Evolutionary conservation across 2,329 filamentous ascomycete genomes (phyloP).

Genomic region (Penicillium psychrosexuale): DNA sequence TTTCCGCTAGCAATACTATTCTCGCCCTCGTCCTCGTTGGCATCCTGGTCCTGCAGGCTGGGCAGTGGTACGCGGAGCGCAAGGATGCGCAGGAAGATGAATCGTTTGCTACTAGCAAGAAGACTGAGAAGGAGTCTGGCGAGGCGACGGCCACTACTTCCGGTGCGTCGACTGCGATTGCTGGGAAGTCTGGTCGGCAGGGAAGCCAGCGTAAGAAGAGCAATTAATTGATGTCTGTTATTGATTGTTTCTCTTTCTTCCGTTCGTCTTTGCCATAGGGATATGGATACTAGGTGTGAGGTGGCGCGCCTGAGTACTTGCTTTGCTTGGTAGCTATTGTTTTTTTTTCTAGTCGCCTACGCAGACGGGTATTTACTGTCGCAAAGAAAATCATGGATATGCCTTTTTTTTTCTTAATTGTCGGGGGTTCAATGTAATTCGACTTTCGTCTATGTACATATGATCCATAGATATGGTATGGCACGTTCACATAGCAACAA

Average conservation of each 20-base stretch:
- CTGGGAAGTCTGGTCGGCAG: slow-evolving; percentile 15
- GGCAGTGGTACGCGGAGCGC: slow-evolving; percentile 97
- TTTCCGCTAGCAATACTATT: slow-evolving; percentile 94
- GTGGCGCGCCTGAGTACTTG: not conserved
- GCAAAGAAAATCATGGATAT: slow-evolving; percentile 1
- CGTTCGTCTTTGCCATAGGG: not conserved
- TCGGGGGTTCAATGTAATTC: not conserved
- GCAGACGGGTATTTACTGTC: not conserved
- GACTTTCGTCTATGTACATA: slow-evolving; percentile 19
- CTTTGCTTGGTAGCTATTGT: not conserved
- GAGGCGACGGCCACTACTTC: slow-evolving; percentile 3
- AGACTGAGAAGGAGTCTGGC: slow-evolving; percentile 36
- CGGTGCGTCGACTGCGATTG: slow-evolving; percentile 8
- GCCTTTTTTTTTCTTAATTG: not conserved
- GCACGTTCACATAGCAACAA: slow-evolving; percentile 6
- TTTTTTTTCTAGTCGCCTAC: not conserved
- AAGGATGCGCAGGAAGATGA: slow-evolving; percentile 80
- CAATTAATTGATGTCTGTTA: slow-evolving; percentile 9
- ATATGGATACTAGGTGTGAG: not conserved
- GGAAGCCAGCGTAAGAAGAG: slow-evolving; percentile 28
- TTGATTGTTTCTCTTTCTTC: slow-evolving; percentile 2
- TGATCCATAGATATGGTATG: slow-evolving; percentile 9
- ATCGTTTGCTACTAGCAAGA: slow-evolving; percentile 48
- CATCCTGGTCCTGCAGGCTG: slow-evolving; percentile 87
- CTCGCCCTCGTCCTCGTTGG: slow-evolving; percentile 87